These are phyloP conservation scores for Flaveria brownii DNA, from an alignment of 129 eudicot genomes.

Conservation along the genomic window DNA sequence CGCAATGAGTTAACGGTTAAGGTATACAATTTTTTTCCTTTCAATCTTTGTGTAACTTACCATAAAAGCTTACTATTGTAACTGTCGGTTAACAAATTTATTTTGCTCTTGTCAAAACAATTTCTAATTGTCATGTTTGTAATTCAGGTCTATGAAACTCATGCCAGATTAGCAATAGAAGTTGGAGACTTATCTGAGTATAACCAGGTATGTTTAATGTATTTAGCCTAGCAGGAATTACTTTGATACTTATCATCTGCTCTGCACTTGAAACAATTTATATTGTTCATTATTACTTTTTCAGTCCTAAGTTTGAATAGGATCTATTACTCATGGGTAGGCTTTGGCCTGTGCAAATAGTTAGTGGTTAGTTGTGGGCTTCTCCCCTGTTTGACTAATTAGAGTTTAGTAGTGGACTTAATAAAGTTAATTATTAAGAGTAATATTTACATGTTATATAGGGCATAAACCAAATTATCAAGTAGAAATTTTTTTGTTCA, in stretches of 20 bases:
- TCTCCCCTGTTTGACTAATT: background rate
- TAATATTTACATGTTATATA: no score
- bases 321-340: conserved; percentile 8
- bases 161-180: conserved; percentile 94
- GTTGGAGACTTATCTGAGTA: conserved; percentile 86
- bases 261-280: background rate
- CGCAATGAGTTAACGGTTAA: conserved; percentile 86
- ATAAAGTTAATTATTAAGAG: no score
- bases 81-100: background rate
- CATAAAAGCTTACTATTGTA: background rate
- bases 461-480: background rate
- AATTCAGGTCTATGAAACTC: conserved; percentile 92
- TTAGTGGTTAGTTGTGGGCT: background rate
- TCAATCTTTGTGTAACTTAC: background rate
- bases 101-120: background rate
- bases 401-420: background rate
- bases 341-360: background rate
- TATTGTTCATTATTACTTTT: conserved; percentile 6
- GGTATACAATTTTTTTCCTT: conserved; percentile 41
- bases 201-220: conserved; percentile 75
- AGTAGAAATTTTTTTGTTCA: background rate
- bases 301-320: background rate
- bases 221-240: conserved; percentile 22
- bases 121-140: conserved; percentile 17
- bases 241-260: conserved; percentile 1